phyloP scores from a whole-genome alignment of 768 basidiomycete genomes.

The Leccinum aurantiacum region DNA sequence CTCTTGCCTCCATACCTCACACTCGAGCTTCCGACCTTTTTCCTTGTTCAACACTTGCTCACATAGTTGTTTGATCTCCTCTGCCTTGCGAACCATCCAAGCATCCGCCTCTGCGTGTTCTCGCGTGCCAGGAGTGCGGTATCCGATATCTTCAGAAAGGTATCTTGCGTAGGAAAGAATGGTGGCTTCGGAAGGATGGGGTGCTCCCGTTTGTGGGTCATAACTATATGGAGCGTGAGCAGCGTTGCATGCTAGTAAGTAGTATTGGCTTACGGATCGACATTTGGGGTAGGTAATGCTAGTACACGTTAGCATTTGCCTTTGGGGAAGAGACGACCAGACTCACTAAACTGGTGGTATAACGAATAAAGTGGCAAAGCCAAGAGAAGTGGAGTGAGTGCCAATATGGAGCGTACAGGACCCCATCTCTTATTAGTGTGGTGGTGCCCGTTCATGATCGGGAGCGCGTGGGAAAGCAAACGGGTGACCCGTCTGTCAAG shows the following conservation, averaged over 20 bases:
- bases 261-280: constrained; percentile 45
- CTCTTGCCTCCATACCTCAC: constrained; percentile 89
- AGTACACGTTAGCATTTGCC: constrained; percentile 6
- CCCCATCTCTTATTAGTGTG: constrained; percentile 44
- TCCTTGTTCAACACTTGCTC: constrained; percentile 47
- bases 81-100: constrained; percentile 66
- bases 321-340: neutral
- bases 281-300: constrained; percentile 61
- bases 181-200: constrained; percentile 66
- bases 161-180: constrained; percentile 63
- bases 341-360: constrained; percentile 50
- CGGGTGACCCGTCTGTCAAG: no score
- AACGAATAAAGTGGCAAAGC: constrained; percentile 47
- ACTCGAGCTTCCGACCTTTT: constrained; percentile 62
- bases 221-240: constrained; percentile 21
- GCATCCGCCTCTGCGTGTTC: constrained; percentile 85
- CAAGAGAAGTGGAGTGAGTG: constrained; percentile 54
- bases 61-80: constrained; percentile 47
- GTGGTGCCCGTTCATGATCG: constrained; percentile 32
- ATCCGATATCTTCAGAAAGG: constrained; percentile 86
- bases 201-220: constrained; percentile 54
- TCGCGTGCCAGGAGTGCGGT: constrained; percentile 84
- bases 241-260: neutral
- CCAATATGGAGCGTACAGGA: constrained; percentile 55
- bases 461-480: no score